Evolutionary conservation across 108 stramenopile genomes (phyloP).

Genomic region (Fistulifera pelliculosa): DNA sequence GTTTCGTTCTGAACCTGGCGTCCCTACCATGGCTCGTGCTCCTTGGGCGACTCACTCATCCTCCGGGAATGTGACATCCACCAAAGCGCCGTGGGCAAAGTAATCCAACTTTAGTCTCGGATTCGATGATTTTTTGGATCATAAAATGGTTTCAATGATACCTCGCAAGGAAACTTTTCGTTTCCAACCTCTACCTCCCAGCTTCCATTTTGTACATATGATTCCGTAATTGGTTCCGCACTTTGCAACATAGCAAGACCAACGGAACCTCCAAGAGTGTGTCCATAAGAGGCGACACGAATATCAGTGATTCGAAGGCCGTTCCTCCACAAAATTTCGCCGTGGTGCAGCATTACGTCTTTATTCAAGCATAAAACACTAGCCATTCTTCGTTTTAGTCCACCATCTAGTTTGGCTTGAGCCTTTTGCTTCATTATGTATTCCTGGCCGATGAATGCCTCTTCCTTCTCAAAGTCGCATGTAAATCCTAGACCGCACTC

Average conservation of each 20-base stretch:
- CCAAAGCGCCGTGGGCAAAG: slow-evolving; percentile 4
- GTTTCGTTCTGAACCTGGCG: slow-evolving; percentile 25
- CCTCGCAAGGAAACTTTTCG: slow-evolving; percentile 28
- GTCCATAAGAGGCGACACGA: slow-evolving; percentile 53
- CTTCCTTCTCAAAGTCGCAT: slow-evolving; percentile 46
- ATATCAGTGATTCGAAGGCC: slow-evolving; percentile 53
- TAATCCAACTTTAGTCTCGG: neutral
- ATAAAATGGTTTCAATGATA: slow-evolving; percentile 46
- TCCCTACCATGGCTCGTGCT: neutral
- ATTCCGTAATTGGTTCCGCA: slow-evolving; percentile 26
- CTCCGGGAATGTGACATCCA: neutral
- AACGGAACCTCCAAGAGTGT: slow-evolving; percentile 57
- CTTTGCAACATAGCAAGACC: slow-evolving; percentile 54
- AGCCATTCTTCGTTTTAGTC: slow-evolving; percentile 33
- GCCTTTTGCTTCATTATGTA: slow-evolving; percentile 22
- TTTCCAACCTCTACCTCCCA: slow-evolving; percentile 55
- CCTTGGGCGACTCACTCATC: neutral
- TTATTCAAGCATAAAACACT: slow-evolving; percentile 33
- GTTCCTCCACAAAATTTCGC: slow-evolving; percentile 62
- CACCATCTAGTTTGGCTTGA: slow-evolving; percentile 28
- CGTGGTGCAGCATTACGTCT: slow-evolving; percentile 45
- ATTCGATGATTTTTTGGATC: slow-evolving; percentile 45
- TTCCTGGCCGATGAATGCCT: slow-evolving; percentile 59
- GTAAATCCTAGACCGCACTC: slow-evolving; percentile 68
- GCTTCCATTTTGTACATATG: slow-evolving; percentile 25